Conservation (phyloP, 2,329 filamentous ascomycete species). For the Calonectria hawksworthii region DNA sequence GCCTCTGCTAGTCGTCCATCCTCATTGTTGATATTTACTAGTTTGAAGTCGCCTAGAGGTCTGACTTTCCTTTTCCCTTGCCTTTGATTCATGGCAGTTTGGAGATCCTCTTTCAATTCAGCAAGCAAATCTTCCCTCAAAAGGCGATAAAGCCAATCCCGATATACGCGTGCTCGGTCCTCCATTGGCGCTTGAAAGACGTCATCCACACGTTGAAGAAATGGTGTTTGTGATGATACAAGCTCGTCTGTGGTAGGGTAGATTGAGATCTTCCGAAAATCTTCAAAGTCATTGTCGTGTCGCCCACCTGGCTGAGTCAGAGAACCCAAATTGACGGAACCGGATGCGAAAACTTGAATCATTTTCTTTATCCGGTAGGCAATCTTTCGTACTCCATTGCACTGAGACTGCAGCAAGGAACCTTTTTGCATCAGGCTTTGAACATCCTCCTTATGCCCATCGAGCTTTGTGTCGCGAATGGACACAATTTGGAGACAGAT, state of each 20-base stretch:
- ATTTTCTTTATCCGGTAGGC: constrained; percentile 57
- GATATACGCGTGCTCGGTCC: constrained; percentile 62
- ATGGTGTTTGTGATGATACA: constrained; percentile 63
- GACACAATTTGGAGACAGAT: constrained; percentile 60
- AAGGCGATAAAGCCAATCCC: constrained; percentile 81
- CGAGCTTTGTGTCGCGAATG: constrained; percentile 33
- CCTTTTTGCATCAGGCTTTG: constrained; percentile 41
- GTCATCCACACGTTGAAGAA: constrained; percentile 67
- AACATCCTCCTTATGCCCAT: constrained; percentile 35
- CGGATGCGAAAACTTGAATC: constrained; percentile 43
- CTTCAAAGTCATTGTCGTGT: constrained; percentile 79
- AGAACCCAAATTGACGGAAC: not conserved
- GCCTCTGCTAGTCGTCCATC: constrained; percentile 46
- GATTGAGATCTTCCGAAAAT: constrained; percentile 74
- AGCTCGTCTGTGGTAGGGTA: constrained; percentile 78
- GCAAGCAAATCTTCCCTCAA: constrained; percentile 79
- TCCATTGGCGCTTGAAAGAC: constrained; percentile 56
- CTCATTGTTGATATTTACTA: constrained; percentile 55
- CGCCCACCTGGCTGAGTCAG: constrained; percentile 69
- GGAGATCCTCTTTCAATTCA: constrained; percentile 74
- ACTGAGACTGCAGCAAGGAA: constrained; percentile 43
- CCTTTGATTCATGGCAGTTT: constrained; percentile 63
- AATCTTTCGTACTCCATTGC: constrained; percentile 41
- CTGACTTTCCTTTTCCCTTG: constrained; percentile 56
- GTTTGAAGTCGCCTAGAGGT: constrained; percentile 56